phyloP scores from a whole-genome alignment of 306 rosid genomes.

The Erythrophleum fordii region DNA sequence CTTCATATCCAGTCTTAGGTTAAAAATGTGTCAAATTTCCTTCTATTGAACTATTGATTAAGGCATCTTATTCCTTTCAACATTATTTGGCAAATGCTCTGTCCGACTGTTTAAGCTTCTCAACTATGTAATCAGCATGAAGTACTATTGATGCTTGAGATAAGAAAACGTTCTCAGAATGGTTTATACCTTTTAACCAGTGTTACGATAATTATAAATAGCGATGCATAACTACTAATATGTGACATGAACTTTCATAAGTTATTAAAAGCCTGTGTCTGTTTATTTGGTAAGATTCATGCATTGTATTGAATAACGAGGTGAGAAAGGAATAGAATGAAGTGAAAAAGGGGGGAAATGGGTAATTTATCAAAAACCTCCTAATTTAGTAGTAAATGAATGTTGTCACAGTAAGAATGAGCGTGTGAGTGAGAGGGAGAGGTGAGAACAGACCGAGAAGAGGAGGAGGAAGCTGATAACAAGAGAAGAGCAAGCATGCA shows the following conservation, averaged over 20 bases:
- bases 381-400: not conserved
- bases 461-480: not conserved
- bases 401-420: not conserved
- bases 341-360: not conserved
- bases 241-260: not conserved
- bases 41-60: slow-evolving; percentile 16
- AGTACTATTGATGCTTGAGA: not conserved
- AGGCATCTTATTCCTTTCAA: slow-evolving; percentile 28
- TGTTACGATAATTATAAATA: not conserved
- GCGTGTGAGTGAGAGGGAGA: not conserved
- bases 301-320: not conserved
- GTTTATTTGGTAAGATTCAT: not conserved
- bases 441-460: not conserved
- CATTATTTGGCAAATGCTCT: slow-evolving; percentile 27
- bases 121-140: not conserved
- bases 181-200: not conserved
- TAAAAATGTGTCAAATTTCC: slow-evolving; percentile 13
- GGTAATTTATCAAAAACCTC: not conserved
- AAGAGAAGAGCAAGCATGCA: not conserved
- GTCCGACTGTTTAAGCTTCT: slow-evolving; percentile 26
- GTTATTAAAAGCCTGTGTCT: not conserved
- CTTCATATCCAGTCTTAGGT: slow-evolving; percentile 39
- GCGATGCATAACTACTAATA: not conserved
- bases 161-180: slow-evolving; percentile 14
- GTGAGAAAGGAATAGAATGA: slow-evolving; percentile 10